Conservation (phyloP, 2,329 filamentous ascomycete species). For the Elsinoe perseae region DNA sequence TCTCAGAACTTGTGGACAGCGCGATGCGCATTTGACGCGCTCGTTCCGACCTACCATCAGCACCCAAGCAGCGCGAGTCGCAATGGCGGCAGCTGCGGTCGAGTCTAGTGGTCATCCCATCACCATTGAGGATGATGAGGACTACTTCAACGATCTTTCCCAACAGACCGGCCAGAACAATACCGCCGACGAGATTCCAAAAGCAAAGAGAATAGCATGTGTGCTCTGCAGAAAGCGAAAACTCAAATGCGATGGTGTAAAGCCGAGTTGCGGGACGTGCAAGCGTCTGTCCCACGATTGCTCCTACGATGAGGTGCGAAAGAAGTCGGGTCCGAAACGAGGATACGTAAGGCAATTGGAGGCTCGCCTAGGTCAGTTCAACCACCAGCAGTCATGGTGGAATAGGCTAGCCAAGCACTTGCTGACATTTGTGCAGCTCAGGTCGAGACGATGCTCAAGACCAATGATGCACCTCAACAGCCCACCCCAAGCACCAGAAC, state of each 20-base stretch:
- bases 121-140: slow-evolving; percentile 31
- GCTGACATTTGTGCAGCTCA: slow-evolving; percentile 41
- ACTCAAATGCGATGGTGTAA: slow-evolving; percentile 76
- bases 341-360: slow-evolving; percentile 93
- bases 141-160: slow-evolving; percentile 51
- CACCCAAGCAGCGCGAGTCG: background rate
- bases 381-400: no score
- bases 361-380: slow-evolving; percentile 71
- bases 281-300: slow-evolving; percentile 78
- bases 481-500: background rate
- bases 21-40: background rate
- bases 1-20: no score
- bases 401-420: no score
- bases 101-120: background rate
- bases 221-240: slow-evolving; percentile 91
- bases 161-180: slow-evolving; percentile 38
- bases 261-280: slow-evolving; percentile 83
- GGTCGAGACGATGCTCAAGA: slow-evolving; percentile 84
- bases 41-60: background rate
- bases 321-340: slow-evolving; percentile 89
- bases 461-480: slow-evolving; percentile 41
- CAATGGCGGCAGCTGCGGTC: background rate
- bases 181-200: slow-evolving; percentile 31
- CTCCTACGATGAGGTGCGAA: slow-evolving; percentile 83
- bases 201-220: slow-evolving; percentile 81